Conservation (phyloP, 2,329 filamentous ascomycete species). For the Verticillium nubilum region DNA sequence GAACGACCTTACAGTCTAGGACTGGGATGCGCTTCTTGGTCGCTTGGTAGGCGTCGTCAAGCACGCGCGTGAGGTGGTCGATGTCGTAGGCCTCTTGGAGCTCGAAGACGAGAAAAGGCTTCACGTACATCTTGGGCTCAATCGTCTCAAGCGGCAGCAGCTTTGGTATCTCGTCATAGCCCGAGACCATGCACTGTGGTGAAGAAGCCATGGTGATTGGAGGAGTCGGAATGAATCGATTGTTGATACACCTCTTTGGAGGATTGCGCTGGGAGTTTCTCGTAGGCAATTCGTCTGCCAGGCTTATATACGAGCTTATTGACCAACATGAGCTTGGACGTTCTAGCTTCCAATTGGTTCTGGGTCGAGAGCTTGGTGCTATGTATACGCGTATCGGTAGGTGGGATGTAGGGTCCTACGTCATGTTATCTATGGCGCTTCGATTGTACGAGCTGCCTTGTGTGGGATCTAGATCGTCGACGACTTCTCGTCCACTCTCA, state of each 20-base stretch:
- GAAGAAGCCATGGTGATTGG: neutral
- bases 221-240: neutral
- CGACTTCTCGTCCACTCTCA: too few species aligned
- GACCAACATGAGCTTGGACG: neutral
- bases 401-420: neutral
- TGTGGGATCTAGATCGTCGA: too few species aligned
- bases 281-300: neutral
- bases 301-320: neutral
- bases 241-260: neutral
- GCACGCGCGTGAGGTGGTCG: constrained; percentile 1
- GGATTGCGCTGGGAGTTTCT: neutral
- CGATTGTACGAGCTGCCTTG: too few species aligned
- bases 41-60: neutral
- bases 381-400: neutral
- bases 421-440: too few species aligned
- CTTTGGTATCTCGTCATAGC: neutral
- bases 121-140: constrained; percentile 4
- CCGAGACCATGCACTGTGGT: neutral
- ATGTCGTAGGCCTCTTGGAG: constrained; percentile 2
- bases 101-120: constrained; percentile 3
- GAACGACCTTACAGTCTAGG: constrained; percentile 3
- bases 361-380: neutral
- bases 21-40: constrained; percentile 2
- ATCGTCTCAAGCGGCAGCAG: constrained; percentile 7
- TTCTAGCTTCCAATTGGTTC: neutral